Evolutionary conservation across 2,329 filamentous ascomycete genomes (phyloP).

Genomic region (Cladophialophora yegresii): DNA sequence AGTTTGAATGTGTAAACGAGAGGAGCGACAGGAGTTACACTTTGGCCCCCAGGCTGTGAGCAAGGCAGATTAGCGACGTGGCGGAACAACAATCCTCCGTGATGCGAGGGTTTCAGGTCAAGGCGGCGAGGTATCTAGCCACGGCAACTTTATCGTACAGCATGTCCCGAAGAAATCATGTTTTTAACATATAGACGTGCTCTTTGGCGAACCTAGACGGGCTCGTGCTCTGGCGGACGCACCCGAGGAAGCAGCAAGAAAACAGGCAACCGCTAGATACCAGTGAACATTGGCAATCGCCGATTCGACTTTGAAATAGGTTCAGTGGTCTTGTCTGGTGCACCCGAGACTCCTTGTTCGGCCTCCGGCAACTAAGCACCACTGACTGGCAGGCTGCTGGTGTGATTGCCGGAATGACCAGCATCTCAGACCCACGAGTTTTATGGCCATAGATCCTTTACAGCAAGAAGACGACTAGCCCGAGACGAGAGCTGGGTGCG

Average conservation of each 20-base stretch:
- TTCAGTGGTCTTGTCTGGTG: constrained; percentile 29
- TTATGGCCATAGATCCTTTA: background rate
- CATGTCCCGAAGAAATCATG: background rate
- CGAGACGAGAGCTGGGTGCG: background rate
- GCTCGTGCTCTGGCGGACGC: background rate
- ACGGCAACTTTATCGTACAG: background rate
- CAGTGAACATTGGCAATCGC: background rate
- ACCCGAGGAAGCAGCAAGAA: background rate
- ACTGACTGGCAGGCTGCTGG: constrained; percentile 3
- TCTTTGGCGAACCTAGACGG: background rate
- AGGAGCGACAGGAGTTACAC: background rate
- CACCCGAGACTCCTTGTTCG: constrained; percentile 19
- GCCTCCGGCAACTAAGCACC: constrained; percentile 12
- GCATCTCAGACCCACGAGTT: background rate
- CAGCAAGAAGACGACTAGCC: background rate
- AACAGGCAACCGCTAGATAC: background rate
- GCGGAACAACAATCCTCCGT: background rate
- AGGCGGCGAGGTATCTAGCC: background rate
- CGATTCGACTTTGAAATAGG: constrained; percentile 25
- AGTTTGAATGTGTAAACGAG: background rate
- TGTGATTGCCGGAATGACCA: constrained; percentile 2
- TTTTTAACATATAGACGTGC: background rate
- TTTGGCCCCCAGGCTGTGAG: constrained; percentile 1
- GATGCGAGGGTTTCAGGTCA: background rate
- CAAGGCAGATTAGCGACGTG: background rate